A percentile compares a stretch with the other conserved stretches of the same genome.
These are phyloP conservation scores for Candida krabiensis DNA, from an alignment of 805 yeast genomes.

Conservation along the genomic window DNA sequence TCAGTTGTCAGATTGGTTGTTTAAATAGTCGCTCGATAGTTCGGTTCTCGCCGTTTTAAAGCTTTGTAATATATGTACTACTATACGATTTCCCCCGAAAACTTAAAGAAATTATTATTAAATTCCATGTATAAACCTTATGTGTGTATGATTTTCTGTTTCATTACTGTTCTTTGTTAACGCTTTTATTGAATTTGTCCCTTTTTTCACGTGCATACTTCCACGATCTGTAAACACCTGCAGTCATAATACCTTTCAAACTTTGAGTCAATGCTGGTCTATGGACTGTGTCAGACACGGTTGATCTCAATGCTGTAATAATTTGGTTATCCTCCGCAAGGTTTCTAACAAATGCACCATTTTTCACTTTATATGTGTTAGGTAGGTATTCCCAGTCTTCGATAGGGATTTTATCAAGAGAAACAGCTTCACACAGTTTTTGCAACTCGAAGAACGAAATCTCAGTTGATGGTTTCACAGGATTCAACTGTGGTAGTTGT, in stretches of 20 bases:
- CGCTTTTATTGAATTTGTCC: slow-evolving; percentile 29
- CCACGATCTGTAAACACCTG: slow-evolving; percentile 72
- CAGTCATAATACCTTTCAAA: slow-evolving; percentile 80
- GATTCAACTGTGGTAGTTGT: slow-evolving; percentile 8
- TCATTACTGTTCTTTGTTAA: slow-evolving; percentile 2
- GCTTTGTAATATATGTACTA: slow-evolving; percentile 10
- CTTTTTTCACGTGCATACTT: slow-evolving; percentile 77
- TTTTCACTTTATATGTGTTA: slow-evolving; percentile 19
- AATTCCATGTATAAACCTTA: no score
- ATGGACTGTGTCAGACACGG: slow-evolving; percentile 57
- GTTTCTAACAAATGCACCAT: slow-evolving; percentile 37
- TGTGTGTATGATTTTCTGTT: slow-evolving; percentile 1
- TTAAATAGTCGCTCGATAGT: neutral
- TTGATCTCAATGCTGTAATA: slow-evolving; percentile 33
- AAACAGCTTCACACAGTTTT: slow-evolving; percentile 7
- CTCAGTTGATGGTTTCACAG: slow-evolving; percentile 15
- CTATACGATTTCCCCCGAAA: slow-evolving; percentile 1
- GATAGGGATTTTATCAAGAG: slow-evolving; percentile 25
- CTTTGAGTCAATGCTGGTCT: slow-evolving; percentile 76
- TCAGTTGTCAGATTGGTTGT: no score
- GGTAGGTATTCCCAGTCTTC: slow-evolving; percentile 36
- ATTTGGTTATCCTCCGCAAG: slow-evolving; percentile 44
- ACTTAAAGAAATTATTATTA: neutral
- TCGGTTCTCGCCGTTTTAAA: slow-evolving; percentile 1
- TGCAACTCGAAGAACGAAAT: slow-evolving; percentile 29